Conservation (phyloP, 257 asterid species). For the Cynanchum wilfordii region DNA sequence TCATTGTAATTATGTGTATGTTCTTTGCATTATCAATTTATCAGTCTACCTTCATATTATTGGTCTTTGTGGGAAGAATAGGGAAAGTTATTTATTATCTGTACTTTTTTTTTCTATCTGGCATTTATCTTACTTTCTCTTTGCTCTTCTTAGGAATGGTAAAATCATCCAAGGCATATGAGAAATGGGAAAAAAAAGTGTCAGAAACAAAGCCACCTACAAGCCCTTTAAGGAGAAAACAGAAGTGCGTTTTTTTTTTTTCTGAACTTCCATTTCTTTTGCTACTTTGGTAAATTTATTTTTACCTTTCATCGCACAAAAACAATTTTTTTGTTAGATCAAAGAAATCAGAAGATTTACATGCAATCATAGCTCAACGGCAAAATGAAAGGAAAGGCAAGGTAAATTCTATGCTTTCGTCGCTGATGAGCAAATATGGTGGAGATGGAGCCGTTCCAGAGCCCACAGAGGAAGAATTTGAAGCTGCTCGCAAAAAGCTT, state of each 20-base stretch:
- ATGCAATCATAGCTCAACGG: slow-evolving; percentile 64
- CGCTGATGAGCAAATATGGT: slow-evolving; percentile 71
- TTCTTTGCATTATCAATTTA: neutral
- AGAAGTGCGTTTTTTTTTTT: slow-evolving; percentile 45
- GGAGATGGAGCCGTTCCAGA: slow-evolving; percentile 46
- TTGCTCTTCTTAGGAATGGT: slow-evolving; percentile 46
- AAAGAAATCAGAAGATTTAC: slow-evolving; percentile 56
- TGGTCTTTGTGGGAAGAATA: slow-evolving; percentile 1
- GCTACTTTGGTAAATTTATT: neutral
- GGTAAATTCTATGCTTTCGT: slow-evolving; percentile 73
- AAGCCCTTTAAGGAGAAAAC: slow-evolving; percentile 56
- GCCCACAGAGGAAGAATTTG: slow-evolving; percentile 93
- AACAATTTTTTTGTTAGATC: slow-evolving; percentile 32
- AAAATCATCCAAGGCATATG: slow-evolving; percentile 63
- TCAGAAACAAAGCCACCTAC: slow-evolving; percentile 87
- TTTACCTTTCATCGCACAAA: neutral
- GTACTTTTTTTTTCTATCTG: neutral
- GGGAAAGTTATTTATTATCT: neutral
- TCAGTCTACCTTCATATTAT: neutral
- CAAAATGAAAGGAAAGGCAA: slow-evolving; percentile 71
- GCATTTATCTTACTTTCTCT: neutral
- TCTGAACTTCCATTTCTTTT: neutral
- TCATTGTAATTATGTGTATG: neutral
- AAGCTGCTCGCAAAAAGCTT: slow-evolving; percentile 67
- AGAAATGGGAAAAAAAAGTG: slow-evolving; percentile 80